Base-by-base conservation (phyloP, 176 grass and related monocot genomes). In the Luzula sylvatica region DNA sequence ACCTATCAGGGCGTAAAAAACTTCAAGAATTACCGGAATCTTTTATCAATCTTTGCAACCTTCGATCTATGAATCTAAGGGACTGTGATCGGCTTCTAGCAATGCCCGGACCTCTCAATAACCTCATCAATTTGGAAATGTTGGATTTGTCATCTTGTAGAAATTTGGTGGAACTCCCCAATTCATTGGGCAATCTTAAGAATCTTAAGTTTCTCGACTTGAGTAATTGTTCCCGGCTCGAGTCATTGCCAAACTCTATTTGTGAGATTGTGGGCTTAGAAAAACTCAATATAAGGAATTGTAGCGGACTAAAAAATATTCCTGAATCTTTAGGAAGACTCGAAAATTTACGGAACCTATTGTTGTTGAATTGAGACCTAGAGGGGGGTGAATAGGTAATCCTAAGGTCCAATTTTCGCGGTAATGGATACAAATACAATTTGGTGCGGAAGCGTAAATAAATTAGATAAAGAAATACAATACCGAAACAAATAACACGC, bases 61-160 rank as follows among this genome's bases (percentile, higher is more conserved):
- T 69, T 20, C 38, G 39, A 44, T 22, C 56, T 29, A 28, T 69
- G 52, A 56, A 58, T 15, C 66, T 69, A 26, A 35, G 25, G 13
- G 63, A 53, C 23, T 67, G 63, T 52, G 14, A 53, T n/a, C 23
- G 40, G 26, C 63, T 67, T 42, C 13, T 30, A 38, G 22, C 35
- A 35, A 38, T 67, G 26, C 58, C 58, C 21, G 21, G 28, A 42
- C 44, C 58, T 44, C 23, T 61, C 21, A 28, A 32, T 38, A 61
- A 28, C 11, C 58, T 61, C 7, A 24, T 23, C 13, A 61, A 42
- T 42, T 28, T 61, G 38, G 40, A 16, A 27, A 61, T n/a, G 7
- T 42, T 61, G 11, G 5, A 4, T 24, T 12, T 61, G 23, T 29
- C 22, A 26, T 23, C 42, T 26, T 61, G 58, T 42, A 16, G 13